A percentile compares a stretch with the other conserved stretches of the same genome.
phyloP scores from a whole-genome alignment of 2,329 filamentous ascomycete species.

The Aspergillus puulaauensis region DNA sequence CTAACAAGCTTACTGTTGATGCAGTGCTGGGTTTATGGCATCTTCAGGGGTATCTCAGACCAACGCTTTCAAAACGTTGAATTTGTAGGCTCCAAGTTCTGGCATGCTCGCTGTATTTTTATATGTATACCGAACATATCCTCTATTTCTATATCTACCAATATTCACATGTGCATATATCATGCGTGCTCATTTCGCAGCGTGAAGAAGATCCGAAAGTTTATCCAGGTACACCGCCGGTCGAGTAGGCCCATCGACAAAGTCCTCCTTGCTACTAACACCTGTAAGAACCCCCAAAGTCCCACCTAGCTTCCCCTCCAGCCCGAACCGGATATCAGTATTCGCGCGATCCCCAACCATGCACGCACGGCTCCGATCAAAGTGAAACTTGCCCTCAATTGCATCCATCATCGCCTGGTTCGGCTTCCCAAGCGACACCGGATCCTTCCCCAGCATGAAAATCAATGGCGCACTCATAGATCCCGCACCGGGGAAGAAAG shows the following conservation, averaged over 20 bases:
- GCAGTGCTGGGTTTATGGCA: conserved; percentile 41
- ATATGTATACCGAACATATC: neutral
- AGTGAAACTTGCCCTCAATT: conserved; percentile 90
- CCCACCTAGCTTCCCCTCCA: conserved; percentile 86
- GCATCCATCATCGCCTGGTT: conserved; percentile 99
- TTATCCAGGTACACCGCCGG: conserved; percentile 83
- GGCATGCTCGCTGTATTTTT: neutral
- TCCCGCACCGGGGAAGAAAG: conserved; percentile 89
- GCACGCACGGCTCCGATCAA: conserved; percentile 80
- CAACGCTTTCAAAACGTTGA: neutral
- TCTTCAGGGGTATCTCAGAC: conserved; percentile 32
- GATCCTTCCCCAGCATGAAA: conserved; percentile 68
- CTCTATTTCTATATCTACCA: conserved; percentile 1
- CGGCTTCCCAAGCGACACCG: conserved; percentile 84
- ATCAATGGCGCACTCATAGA: conserved; percentile 75
- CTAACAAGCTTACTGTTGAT: conserved; percentile 25
- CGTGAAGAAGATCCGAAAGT: conserved; percentile 70
- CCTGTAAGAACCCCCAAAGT: conserved; percentile 90
- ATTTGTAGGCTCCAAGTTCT: neutral
- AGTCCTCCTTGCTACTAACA: conserved; percentile 76
- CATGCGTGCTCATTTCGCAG: conserved; percentile 12
- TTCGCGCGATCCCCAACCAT: conserved; percentile 95
- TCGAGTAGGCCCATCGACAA: conserved; percentile 72
- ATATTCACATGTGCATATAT: neutral
- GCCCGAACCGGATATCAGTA: conserved; percentile 93